phyloP scores from a whole-genome alignment of 306 rosid genomes.

The Sicyos edulis region DNA sequence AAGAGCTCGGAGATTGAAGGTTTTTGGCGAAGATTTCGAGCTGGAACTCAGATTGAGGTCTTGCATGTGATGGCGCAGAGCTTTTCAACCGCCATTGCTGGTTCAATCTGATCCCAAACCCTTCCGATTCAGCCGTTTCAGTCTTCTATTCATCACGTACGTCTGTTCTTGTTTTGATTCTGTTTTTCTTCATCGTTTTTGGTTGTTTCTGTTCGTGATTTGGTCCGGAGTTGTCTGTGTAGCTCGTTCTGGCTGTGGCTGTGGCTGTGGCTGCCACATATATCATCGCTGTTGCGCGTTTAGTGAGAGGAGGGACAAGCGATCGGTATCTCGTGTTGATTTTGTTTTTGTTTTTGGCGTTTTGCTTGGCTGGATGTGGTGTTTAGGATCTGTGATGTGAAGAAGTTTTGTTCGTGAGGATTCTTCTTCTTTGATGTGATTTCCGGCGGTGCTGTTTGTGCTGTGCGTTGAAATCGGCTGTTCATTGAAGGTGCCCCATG shows the following conservation, averaged over 20 bases:
- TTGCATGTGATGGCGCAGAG: slow-evolving; percentile 13
- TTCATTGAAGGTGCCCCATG: slow-evolving; percentile 53
- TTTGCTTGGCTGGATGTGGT: background rate
- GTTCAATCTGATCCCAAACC: slow-evolving; percentile 17
- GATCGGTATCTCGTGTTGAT: slow-evolving; percentile 3
- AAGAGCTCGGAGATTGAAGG: slow-evolving; percentile 13
- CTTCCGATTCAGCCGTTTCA: slow-evolving; percentile 8
- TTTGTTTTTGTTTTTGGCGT: slow-evolving; percentile 8
- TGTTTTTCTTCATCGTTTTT: slow-evolving; percentile 5
- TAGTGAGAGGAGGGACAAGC: slow-evolving; percentile 4
- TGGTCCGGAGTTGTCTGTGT: background rate
- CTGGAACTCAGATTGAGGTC: slow-evolving; percentile 15
- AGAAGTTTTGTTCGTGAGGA: background rate
- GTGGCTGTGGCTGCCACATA: background rate
- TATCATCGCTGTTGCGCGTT: background rate
- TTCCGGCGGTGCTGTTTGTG: slow-evolving; percentile 16
- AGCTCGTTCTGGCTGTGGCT: background rate
- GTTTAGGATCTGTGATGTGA: slow-evolving; percentile 2
- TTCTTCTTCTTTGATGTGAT: slow-evolving; percentile 14
- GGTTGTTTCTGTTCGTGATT: slow-evolving; percentile 4
- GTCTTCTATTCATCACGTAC: slow-evolving; percentile 7
- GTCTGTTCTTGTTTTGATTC: slow-evolving; percentile 1
- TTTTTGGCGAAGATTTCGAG: slow-evolving; percentile 20
- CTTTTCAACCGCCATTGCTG: slow-evolving; percentile 19
- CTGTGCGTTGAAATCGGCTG: background rate